These are phyloP conservation scores for Sophora flavescens DNA, from an alignment of 306 rosid species.

Conservation along the genomic window DNA sequence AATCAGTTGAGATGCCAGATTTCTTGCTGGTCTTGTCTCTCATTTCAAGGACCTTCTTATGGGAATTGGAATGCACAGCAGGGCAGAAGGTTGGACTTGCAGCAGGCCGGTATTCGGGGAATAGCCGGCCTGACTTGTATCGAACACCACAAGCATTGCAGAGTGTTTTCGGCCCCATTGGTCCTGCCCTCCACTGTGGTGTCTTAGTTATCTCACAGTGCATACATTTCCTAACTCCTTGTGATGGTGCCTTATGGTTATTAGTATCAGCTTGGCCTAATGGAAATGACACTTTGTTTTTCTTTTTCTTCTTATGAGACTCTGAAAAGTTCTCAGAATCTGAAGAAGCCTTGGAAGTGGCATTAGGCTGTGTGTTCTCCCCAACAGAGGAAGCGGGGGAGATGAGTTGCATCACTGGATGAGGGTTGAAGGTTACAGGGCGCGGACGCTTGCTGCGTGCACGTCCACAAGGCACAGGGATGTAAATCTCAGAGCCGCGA, in stretches of 20 bases:
- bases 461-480: conserved; percentile 48
- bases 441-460: conserved; percentile 68
- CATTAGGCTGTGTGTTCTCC: conserved; percentile 46
- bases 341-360: conserved; percentile 46
- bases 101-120: conserved; percentile 74
- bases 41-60: conserved; percentile 70
- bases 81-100: conserved; percentile 70
- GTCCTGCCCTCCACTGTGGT: conserved; percentile 81
- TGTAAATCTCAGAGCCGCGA: conserved; percentile 50
- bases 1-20: background rate
- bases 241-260: conserved; percentile 43
- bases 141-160: conserved; percentile 79
- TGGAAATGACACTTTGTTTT: conserved; percentile 54
- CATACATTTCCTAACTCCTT: conserved; percentile 55
- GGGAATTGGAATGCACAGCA: conserved; percentile 79
- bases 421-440: conserved; percentile 72
- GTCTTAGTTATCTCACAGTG: conserved; percentile 73
- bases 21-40: conserved; percentile 46
- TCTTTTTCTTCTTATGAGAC: conserved; percentile 61
- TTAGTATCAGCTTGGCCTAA: conserved; percentile 46
- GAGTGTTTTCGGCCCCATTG: conserved; percentile 73
- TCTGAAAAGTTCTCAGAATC: conserved; percentile 71
- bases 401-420: conserved; percentile 60
- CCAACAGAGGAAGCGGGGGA: conserved; percentile 76
- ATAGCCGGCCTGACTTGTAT: conserved; percentile 69